Percentiles rank a stretch among this genome's conserved stretches.
phyloP scores from a whole-genome alignment of 352 stramenopile genomes.

The Phytophthora pisi region DNA sequence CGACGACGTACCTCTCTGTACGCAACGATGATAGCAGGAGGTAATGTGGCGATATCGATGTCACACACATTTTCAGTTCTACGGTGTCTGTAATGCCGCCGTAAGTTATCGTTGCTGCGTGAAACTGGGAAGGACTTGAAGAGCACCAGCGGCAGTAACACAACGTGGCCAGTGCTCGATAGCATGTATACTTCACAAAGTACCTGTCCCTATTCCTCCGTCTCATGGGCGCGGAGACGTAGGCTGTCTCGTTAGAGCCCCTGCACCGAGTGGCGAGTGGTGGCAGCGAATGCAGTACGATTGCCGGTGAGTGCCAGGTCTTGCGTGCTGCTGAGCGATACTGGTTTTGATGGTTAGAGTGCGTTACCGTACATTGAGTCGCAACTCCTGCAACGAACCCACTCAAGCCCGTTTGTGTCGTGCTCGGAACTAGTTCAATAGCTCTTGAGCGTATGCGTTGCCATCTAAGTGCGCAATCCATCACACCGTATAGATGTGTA shows the following conservation, averaged over 20 bases:
- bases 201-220: neutral
- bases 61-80: conserved; percentile 3
- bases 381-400: too few species aligned
- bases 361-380: too few species aligned
- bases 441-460: neutral
- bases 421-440: too few species aligned
- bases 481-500: neutral
- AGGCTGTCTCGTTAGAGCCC: neutral
- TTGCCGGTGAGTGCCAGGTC: neutral
- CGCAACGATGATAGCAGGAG: neutral
- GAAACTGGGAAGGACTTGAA: neutral
- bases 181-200: neutral
- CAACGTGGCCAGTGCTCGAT: neutral
- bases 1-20: conserved; percentile 1
- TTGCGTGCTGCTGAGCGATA: neutral
- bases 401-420: too few species aligned
- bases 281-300: too few species aligned
- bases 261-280: too few species aligned
- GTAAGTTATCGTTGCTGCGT: neutral
- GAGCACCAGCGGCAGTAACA: neutral
- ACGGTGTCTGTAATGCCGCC: neutral
- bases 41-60: conserved; percentile 1
- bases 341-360: too few species aligned
- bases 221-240: neutral
- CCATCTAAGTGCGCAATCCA: neutral